A percentile compares a stretch with the other conserved stretches of the same genome.
These are phyloP conservation scores for Macadamia integrifolia DNA, from an alignment of 164 flowering plant genomes.

Conservation along the genomic window DNA sequence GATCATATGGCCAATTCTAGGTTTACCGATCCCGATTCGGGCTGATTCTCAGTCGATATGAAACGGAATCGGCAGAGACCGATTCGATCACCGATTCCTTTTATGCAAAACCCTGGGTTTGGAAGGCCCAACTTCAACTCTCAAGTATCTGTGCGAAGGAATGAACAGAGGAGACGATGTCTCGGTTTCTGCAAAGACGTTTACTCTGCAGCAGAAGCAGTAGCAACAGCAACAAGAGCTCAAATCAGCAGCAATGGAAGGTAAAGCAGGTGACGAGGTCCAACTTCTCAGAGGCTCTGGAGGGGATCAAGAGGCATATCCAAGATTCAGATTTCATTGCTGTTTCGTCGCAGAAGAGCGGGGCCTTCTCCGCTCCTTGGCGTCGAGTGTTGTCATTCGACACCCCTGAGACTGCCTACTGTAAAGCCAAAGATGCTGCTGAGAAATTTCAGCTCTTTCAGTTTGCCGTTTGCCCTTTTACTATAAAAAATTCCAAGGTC, in stretches of 20 bases:
- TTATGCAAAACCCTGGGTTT: too few relatives aligned
- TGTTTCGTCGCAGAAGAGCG: slow-evolving; percentile 55
- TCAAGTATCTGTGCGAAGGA: too few relatives aligned
- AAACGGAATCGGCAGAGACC: too few relatives aligned
- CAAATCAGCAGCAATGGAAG: slow-evolving; percentile 20
- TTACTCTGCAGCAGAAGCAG: slow-evolving; percentile 5
- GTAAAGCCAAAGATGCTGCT: slow-evolving; percentile 61
- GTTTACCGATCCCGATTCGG: too few relatives aligned
- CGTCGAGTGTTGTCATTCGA: slow-evolving; percentile 54
- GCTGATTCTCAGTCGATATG: too few relatives aligned
- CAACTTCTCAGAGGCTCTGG: slow-evolving; percentile 46
- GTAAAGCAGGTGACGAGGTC: slow-evolving; percentile 64
- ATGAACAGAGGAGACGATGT: neutral
- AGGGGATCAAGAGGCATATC: slow-evolving; percentile 39
- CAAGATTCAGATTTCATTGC: slow-evolving; percentile 57
- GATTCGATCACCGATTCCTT: too few relatives aligned
- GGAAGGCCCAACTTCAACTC: too few relatives aligned
- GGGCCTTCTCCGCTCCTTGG: slow-evolving; percentile 57
- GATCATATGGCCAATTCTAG: too few relatives aligned
- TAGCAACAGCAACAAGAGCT: neutral
- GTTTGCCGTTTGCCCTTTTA: slow-evolving; percentile 84
- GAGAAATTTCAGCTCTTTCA: slow-evolving; percentile 67
- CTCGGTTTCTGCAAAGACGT: slow-evolving; percentile 9
- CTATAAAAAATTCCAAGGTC: slow-evolving; percentile 38
- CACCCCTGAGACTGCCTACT: slow-evolving; percentile 55